Conservation (phyloP, 768 basidiomycete species). For the Clitopilus hobsonii region DNA sequence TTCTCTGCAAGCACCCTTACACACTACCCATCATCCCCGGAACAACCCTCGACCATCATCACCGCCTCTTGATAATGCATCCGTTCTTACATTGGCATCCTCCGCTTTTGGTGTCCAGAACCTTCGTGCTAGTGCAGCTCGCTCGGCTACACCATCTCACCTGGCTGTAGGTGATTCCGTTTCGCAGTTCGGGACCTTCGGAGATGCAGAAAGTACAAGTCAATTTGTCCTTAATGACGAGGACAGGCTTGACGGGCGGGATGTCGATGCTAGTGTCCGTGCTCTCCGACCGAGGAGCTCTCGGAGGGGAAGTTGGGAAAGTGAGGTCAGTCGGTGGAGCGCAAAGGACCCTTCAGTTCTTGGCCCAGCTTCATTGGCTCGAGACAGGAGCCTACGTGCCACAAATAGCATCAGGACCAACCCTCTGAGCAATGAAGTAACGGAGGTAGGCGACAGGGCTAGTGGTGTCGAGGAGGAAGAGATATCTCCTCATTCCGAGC, state of each 20-base stretch:
- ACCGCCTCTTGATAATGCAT: conserved; percentile 89
- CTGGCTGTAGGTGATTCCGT: conserved; percentile 55
- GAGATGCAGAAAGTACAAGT: conserved; percentile 64
- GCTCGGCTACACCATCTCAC: conserved; percentile 45
- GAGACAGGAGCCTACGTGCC: conserved; percentile 59
- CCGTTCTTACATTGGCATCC: conserved; percentile 87
- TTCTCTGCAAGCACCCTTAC: conserved; percentile 75
- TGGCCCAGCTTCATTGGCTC: conserved; percentile 38
- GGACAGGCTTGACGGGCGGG: conserved; percentile 59
- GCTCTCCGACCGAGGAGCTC: conserved; percentile 87
- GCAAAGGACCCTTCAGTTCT: conserved; percentile 53
- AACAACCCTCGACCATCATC: conserved; percentile 94
- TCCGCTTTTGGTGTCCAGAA: conserved; percentile 81
- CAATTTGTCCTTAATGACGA: conserved; percentile 66
- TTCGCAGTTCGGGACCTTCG: conserved; percentile 64
- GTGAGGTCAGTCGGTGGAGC: conserved; percentile 85
- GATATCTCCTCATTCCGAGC: neutral
- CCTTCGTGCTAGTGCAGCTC: conserved; percentile 41
- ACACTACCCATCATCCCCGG: conserved; percentile 89
- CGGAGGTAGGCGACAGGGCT: conserved; percentile 21
- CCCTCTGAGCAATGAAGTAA: conserved; percentile 45
- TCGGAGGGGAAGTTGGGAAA: conserved; percentile 88
- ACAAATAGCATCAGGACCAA: conserved; percentile 59
- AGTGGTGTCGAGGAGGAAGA: conserved; percentile 16
- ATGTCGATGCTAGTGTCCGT: conserved; percentile 83